These are phyloP conservation scores for Pseudonitzschia multiseries DNA, from an alignment of 108 stramenopile genomes.

Conservation along the genomic window DNA sequence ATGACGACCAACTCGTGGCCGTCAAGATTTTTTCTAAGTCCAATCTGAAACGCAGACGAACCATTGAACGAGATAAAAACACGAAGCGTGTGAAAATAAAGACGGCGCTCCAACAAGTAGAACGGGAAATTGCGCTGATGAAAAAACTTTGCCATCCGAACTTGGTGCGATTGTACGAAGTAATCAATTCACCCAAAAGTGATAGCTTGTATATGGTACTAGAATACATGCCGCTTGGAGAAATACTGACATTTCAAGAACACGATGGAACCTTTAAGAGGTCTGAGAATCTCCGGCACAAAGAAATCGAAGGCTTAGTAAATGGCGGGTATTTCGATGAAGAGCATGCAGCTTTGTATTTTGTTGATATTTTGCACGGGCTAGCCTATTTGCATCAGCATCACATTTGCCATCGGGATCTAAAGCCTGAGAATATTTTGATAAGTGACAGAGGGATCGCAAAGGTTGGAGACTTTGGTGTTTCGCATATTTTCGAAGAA, in stretches of 20 bases:
- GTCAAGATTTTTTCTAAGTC: conserved; percentile 84
- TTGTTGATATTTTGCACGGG: conserved; percentile 88
- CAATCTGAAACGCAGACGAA: conserved; percentile 71
- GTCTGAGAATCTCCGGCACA: conserved; percentile 26
- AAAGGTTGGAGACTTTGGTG: conserved; percentile 89
- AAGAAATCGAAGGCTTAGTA: conserved; percentile 37
- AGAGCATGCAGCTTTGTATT: conserved; percentile 68
- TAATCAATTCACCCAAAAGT: conserved; percentile 81
- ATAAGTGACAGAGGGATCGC: conserved; percentile 67
- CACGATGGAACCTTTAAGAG: conserved; percentile 60
- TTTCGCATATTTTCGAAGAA: conserved; percentile 84
- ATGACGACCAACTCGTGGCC: conserved; percentile 68
- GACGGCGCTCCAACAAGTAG: conserved; percentile 81
- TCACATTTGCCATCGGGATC: conserved; percentile 47
- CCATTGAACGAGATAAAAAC: conserved; percentile 55
- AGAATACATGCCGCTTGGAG: conserved; percentile 86
- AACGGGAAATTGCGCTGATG: conserved; percentile 89
- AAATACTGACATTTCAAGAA: conserved; percentile 79
- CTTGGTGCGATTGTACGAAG: conserved; percentile 73
- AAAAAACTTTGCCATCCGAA: conserved; percentile 86
- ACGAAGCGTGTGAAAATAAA: conserved; percentile 50
- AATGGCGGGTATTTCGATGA: conserved; percentile 77
- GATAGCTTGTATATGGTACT: conserved; percentile 86
- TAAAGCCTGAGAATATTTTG: conserved; percentile 83
- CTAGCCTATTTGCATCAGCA: conserved; percentile 87